These are phyloP conservation scores for Fraxinus dipetala DNA, from an alignment of 305 asterid species.

Conservation along the genomic window DNA sequence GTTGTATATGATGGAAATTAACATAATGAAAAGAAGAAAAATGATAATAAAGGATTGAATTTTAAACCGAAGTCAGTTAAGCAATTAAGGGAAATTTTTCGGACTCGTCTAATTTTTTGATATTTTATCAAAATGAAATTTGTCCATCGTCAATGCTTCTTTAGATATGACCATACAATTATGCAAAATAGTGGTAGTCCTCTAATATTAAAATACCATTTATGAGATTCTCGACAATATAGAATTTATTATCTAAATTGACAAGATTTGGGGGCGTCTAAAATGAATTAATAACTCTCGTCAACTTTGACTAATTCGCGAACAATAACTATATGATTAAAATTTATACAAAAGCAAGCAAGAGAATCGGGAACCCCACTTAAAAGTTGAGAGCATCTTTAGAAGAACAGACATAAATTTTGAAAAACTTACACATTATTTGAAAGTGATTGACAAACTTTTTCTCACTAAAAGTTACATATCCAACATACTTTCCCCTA, in stretches of 20 bases:
- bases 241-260: not conserved
- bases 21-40: no score
- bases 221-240: not conserved
- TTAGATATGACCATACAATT: not conserved
- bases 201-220: not conserved
- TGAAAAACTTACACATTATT: not conserved
- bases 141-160: not conserved
- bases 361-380: not conserved
- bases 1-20: no score
- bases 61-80: not conserved
- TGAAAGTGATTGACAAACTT: not conserved
- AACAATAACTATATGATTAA: not conserved
- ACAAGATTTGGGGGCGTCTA: not conserved
- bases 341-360: no score
- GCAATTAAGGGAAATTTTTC: not conserved
- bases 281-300: not conserved
- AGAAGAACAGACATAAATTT: not conserved
- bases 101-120: not conserved
- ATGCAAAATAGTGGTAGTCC: not conserved
- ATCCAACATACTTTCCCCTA: not conserved
- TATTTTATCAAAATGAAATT: not conserved
- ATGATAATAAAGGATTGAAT: no score
- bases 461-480: not conserved
- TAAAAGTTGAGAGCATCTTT: not conserved
- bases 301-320: no score